Conservation (phyloP, 2,329 filamentous ascomycete genomes). For the Penicillium sp. region DNA sequence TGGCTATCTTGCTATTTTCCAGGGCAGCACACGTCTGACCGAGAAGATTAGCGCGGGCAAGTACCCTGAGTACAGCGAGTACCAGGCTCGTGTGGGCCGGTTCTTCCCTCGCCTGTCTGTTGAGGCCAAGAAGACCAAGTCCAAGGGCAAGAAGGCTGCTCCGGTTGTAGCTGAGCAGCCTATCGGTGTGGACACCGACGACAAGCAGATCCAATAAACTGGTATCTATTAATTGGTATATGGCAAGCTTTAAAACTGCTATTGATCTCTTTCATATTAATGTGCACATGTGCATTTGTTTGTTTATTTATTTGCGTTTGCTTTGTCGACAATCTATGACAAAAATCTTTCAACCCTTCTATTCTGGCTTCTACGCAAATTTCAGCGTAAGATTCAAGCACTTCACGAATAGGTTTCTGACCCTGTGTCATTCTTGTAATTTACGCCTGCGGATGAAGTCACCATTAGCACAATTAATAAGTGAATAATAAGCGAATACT, state of each 20-base stretch:
- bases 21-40: constrained; percentile 84
- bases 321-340: neutral
- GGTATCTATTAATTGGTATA: neutral
- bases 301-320: neutral
- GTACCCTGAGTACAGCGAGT: constrained; percentile 83
- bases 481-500: no score
- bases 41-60: constrained; percentile 78
- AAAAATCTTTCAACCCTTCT: neutral
- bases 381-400: neutral
- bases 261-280: neutral
- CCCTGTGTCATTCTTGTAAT: no score
- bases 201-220: constrained; percentile 24
- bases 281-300: neutral
- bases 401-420: no score
- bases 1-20: constrained; percentile 76
- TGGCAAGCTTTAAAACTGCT: neutral
- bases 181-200: constrained; percentile 8
- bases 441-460: no score
- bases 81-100: constrained; percentile 78
- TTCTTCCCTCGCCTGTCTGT: constrained; percentile 66
- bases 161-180: constrained; percentile 1
- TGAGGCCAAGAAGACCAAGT: constrained; percentile 31
- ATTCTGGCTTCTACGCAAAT: neutral
- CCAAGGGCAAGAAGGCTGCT: constrained; percentile 20
- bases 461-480: no score